phyloP scores from a whole-genome alignment of 495 filamentous ascomycete species.

The Lasiosphaeriaceae sp. region DNA sequence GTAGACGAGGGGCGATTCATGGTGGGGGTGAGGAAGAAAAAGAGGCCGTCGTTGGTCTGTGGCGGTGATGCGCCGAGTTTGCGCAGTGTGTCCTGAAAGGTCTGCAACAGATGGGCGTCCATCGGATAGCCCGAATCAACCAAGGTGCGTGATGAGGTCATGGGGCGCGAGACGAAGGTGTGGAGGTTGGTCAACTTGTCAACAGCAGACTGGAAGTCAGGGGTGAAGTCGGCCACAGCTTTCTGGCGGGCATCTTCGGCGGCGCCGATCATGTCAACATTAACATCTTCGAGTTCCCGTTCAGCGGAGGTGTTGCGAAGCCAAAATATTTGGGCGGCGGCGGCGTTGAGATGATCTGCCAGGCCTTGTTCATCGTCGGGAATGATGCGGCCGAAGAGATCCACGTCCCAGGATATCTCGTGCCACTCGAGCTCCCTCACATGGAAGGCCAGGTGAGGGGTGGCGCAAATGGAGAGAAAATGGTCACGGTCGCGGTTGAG shows the following conservation, averaged over 20 bases:
- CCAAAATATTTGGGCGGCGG: too few relatives aligned
- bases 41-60: slow-evolving; percentile 8
- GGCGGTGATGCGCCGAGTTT: not conserved
- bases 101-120: not conserved
- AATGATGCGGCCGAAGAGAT: not conserved
- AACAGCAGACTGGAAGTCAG: not conserved
- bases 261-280: too few relatives aligned
- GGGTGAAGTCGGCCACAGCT: too few relatives aligned
- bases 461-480: slow-evolving; percentile 9
- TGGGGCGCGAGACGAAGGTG: slow-evolving; percentile 7
- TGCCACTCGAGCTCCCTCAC: slow-evolving; percentile 11
- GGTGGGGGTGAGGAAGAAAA: slow-evolving; percentile 10
- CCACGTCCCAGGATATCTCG: slow-evolving; percentile 2
- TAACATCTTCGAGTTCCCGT: too few relatives aligned
- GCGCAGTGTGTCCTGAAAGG: not conserved
- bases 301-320: too few relatives aligned
- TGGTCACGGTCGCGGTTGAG: slow-evolving; percentile 4
- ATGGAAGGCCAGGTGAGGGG: slow-evolving; percentile 4
- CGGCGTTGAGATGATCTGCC: too few relatives aligned
- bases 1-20: slow-evolving; percentile 5
- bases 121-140: not conserved
- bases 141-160: slow-evolving; percentile 1
- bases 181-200: slow-evolving; percentile 12
- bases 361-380: not conserved
- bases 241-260: too few relatives aligned